Evolutionary conservation across 805 yeast species (phyloP).

Genomic region (Wickerhamomyces chaumierensis): DNA sequence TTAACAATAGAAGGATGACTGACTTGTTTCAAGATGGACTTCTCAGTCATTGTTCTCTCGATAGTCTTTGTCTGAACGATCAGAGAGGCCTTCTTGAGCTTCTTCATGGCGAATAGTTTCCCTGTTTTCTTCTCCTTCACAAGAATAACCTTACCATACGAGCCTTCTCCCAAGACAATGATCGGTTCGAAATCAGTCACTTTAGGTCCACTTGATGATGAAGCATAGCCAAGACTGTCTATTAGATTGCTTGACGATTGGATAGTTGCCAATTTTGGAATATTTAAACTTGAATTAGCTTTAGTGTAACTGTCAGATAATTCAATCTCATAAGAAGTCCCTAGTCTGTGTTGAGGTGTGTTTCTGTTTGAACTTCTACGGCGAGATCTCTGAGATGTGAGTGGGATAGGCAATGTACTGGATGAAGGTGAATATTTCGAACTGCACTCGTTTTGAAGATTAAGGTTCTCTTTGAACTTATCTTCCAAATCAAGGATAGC

Average conservation of each 20-base stretch:
- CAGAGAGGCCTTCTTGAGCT: conserved; percentile 71
- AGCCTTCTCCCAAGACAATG: conserved; percentile 76
- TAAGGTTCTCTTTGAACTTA: too few relatives aligned
- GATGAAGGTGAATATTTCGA: too few relatives aligned
- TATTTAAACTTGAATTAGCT: neutral
- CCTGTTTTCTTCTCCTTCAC: conserved; percentile 58
- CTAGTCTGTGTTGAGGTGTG: conserved; percentile 23
- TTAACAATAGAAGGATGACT: conserved; percentile 79
- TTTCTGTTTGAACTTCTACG: conserved; percentile 12
- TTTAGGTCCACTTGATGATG: conserved; percentile 12
- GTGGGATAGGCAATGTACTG: too few relatives aligned
- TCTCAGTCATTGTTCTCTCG: conserved; percentile 73
- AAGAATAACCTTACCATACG: conserved; percentile 76
- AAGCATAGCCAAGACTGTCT: too few relatives aligned
- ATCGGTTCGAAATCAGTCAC: conserved; percentile 58
- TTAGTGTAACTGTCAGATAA: conserved; percentile 27
- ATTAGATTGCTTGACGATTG: too few relatives aligned
- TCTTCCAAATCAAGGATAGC: too few relatives aligned
- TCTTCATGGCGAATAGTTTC: conserved; percentile 75
- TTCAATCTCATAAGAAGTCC: conserved; percentile 38
- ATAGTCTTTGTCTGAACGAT: conserved; percentile 44
- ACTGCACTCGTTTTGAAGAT: too few relatives aligned
- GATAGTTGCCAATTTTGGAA: neutral
- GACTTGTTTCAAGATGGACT: conserved; percentile 55
- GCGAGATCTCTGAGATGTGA: too few relatives aligned